These are phyloP conservation scores for Calonectria pseudoturangicola DNA, from an alignment of 2,329 filamentous ascomycete genomes.

Conservation along the genomic window DNA sequence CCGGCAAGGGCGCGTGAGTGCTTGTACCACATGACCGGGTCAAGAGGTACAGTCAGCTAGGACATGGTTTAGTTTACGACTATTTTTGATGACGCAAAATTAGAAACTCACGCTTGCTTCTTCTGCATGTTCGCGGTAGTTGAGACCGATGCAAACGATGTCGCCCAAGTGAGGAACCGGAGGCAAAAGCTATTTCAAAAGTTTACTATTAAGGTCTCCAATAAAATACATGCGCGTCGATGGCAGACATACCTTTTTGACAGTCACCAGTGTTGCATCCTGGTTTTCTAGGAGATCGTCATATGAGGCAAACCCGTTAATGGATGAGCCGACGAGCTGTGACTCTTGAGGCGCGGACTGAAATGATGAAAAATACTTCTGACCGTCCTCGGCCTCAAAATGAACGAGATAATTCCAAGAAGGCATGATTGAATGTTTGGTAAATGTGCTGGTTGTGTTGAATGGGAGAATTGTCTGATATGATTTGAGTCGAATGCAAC, in stretches of 20 bases:
- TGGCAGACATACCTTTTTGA: background rate
- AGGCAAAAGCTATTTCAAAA: background rate
- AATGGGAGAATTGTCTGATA: background rate
- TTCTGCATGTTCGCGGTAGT: constrained; percentile 12
- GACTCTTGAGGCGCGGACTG: background rate
- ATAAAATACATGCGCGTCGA: no score
- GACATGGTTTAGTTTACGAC: background rate
- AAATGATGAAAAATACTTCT: background rate
- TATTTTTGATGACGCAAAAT: no score
- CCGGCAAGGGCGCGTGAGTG: background rate
- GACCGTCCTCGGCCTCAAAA: constrained; percentile 1
- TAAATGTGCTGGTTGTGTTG: background rate
- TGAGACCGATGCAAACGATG: constrained; percentile 23
- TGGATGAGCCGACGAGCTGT: background rate
- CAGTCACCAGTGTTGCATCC: background rate
- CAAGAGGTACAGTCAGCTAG: constrained; percentile 6
- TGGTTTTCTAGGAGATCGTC: background rate
- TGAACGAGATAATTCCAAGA: constrained; percentile 15
- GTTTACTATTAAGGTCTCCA: background rate
- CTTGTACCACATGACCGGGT: constrained; percentile 19
- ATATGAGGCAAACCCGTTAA: background rate
- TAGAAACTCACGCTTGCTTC: constrained; percentile 3
- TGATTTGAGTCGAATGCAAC: background rate
- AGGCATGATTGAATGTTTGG: background rate
- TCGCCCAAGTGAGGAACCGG: background rate